Conservation (phyloP, 495 filamentous ascomycete genomes). For the Trichocladium antarcticum region DNA sequence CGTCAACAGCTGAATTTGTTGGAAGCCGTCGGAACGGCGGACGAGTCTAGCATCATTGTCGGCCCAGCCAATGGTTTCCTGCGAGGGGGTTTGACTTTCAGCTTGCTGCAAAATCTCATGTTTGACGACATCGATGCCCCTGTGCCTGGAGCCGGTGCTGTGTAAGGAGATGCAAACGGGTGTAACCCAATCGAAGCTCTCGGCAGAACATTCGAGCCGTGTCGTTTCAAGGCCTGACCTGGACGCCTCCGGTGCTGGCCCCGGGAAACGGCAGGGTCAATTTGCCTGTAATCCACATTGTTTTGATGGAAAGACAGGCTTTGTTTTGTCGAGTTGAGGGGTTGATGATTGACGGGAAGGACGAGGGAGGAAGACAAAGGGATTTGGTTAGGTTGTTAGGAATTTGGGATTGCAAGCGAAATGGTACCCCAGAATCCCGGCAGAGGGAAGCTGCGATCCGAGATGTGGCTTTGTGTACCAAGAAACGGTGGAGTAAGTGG, state of each 20-base stretch:
- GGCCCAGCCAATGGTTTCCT: conserved; percentile 14
- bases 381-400: background rate
- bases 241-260: background rate
- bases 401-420: too few relatives aligned
- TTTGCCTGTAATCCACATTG: background rate
- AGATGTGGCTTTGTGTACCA: too few relatives aligned
- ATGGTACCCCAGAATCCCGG: too few relatives aligned
- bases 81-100: conserved; percentile 21
- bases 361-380: background rate
- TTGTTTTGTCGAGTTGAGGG: background rate
- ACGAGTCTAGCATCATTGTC: conserved; percentile 7
- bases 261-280: background rate
- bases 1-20: conserved; percentile 18
- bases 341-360: background rate
- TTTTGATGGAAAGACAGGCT: background rate
- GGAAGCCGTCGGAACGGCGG: conserved; percentile 4
- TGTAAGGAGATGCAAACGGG: conserved; percentile 19
- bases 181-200: conserved; percentile 8
- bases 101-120: conserved; percentile 20
- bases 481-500: too few relatives aligned
- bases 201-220: conserved; percentile 8
- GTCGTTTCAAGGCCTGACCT: conserved; percentile 2
- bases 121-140: conserved; percentile 22
- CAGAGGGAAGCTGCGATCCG: too few relatives aligned
- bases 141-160: conserved; percentile 4